phyloP scores from a whole-genome alignment of 2,329 filamentous ascomycete species.

The Lithohypha guttulata region DNA sequence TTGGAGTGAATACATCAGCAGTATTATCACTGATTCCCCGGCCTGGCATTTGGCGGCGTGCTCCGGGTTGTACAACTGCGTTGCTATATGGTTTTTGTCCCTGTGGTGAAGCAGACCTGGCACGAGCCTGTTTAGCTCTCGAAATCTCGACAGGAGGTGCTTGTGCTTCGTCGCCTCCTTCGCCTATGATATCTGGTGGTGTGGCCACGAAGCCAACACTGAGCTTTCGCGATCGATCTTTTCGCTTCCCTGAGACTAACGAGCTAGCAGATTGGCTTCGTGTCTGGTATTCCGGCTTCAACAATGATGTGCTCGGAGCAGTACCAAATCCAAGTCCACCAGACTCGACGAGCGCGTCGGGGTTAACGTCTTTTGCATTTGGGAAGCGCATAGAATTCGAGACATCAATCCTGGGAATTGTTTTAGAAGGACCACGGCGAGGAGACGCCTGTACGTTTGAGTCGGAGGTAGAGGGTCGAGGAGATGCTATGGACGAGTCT shows the following conservation, averaged over 20 bases:
- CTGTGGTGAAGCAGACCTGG: constrained; percentile 18
- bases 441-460: constrained; percentile 20
- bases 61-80: constrained; percentile 2
- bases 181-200: constrained; percentile 71
- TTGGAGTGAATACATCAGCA: constrained; percentile 4
- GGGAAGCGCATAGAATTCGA: constrained; percentile 26
- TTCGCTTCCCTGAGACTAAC: constrained; percentile 26
- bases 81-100: constrained; percentile 6
- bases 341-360: constrained; percentile 5
- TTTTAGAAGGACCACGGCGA: constrained; percentile 19
- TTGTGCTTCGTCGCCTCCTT: constrained; percentile 80
- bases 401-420: constrained; percentile 28
- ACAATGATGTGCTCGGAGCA: constrained; percentile 9
- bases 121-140: constrained; percentile 17
- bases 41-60: constrained; percentile 5
- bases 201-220: constrained; percentile 63
- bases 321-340: constrained; percentile 1
- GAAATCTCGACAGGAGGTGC: constrained; percentile 62
- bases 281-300: constrained; percentile 15
- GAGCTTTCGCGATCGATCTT: constrained; percentile 52
- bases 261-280: constrained; percentile 22
- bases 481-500: constrained; percentile 10
- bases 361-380: constrained; percentile 23
- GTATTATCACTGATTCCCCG: constrained; percentile 7
- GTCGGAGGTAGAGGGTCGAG: constrained; percentile 18